Base-by-base conservation (phyloP, 176 grass and related monocot genomes). In the Echinochloa phyllopogon region DNA sequence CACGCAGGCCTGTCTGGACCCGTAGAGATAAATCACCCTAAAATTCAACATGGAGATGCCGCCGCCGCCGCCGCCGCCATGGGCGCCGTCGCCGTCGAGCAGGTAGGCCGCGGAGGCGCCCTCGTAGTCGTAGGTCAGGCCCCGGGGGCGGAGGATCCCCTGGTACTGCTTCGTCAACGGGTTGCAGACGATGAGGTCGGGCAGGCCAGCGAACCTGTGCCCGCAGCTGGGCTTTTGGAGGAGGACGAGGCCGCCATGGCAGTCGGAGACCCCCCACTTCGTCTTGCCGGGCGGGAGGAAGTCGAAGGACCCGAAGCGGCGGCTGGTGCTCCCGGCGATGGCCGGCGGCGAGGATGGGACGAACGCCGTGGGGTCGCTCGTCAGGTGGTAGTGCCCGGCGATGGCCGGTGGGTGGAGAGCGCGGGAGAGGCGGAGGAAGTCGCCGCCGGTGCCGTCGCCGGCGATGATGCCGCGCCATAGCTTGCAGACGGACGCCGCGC, bases 191-290 rank as follows among this genome's bases (percentile, higher is more conserved):
- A 73, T 2, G 68, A 47, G 42, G 42, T 13, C 7, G 0, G 66
- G 10, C 1, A 5, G 1, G 12, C 6, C 14, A 15, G 2, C 2
- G n/a, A 33, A 33, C 29, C 49, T 41, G 20, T 1, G 17, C 16
- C 16, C 5, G 49, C 15, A 6, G 15, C 15, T 51, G 14, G 16
- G 49, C 49, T 51, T 15, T 11, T 5, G 13, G 24, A 51, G 12
- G 24, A 73, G 70, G 25, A 73, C 45, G 24, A 73, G 70, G 45
- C 70, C 45, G 4, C 70, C 70, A 1, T 73, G n/a, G 70, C 70
- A 51, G 24, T 73, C 68, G 10, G n/a, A 21, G 10, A 71, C 68
- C 37, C 1, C 8, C 37, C 36, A 41, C 16, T 8, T 8, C 49
- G 15, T 51, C 14, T 51, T 14, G 15, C 49, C 49, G 17, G 16